Evolutionary conservation across 805 yeast genomes (phyloP).

Genomic region (Candida silvicultrix): DNA sequence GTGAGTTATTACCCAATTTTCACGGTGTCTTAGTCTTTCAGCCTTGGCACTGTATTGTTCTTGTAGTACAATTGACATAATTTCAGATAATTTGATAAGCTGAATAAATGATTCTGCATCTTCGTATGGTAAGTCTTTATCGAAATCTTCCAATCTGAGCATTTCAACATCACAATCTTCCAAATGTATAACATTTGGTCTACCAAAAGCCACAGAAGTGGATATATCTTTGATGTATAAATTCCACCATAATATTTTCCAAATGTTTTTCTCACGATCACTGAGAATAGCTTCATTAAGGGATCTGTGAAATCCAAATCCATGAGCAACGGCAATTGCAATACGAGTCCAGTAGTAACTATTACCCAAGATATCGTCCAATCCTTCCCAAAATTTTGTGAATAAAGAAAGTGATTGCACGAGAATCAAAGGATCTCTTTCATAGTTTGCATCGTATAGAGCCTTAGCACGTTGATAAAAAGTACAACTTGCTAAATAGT

Average conservation of each 20-base stretch:
- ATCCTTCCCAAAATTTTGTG: slow-evolving; percentile 70
- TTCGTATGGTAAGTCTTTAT: slow-evolving; percentile 41
- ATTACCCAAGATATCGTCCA: slow-evolving; percentile 61
- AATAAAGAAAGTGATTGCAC: slow-evolving; percentile 58
- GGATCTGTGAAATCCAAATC: slow-evolving; percentile 67
- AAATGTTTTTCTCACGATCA: slow-evolving; percentile 37
- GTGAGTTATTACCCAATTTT: slow-evolving; percentile 36
- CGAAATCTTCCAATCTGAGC: slow-evolving; percentile 60
- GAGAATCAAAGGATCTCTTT: slow-evolving; percentile 53
- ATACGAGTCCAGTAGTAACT: slow-evolving; percentile 65
- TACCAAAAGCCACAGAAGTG: slow-evolving; percentile 66
- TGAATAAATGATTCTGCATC: slow-evolving; percentile 57
- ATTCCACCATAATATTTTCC: slow-evolving; percentile 75
- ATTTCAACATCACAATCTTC: slow-evolving; percentile 76
- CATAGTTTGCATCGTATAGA: slow-evolving; percentile 62
- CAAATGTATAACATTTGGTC: slow-evolving; percentile 62
- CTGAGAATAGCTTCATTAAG: slow-evolving; percentile 32
- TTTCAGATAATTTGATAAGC: slow-evolving; percentile 59
- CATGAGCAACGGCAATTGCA: slow-evolving; percentile 67
- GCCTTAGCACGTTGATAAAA: slow-evolving; percentile 72
- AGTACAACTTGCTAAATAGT: slow-evolving; percentile 48
- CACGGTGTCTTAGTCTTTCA: slow-evolving; percentile 44
- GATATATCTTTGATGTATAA: slow-evolving; percentile 64
- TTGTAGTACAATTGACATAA: slow-evolving; percentile 60
- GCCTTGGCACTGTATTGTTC: slow-evolving; percentile 70